Percentiles rank a stretch among this genome's conserved stretches.
These are phyloP conservation scores for Kokia cookei DNA, from an alignment of 441 rosid genomes.

Conservation along the genomic window DNA sequence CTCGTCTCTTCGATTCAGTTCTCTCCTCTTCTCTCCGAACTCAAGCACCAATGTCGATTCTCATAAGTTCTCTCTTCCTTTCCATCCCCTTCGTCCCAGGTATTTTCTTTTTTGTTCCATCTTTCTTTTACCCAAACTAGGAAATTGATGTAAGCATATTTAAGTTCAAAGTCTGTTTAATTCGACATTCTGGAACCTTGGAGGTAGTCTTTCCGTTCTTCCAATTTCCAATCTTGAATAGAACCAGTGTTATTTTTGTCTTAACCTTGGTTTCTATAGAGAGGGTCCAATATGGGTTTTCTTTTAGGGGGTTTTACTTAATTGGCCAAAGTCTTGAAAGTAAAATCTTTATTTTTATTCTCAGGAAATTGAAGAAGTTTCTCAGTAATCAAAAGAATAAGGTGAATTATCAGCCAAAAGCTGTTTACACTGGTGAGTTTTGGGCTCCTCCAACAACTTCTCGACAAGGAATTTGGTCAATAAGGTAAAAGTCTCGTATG, in stretches of 20 bases:
- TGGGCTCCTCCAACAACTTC: slow-evolving; percentile 38
- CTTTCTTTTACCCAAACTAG: not conserved
- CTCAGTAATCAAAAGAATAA: slow-evolving; percentile 28
- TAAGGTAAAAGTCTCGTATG: slow-evolving; percentile 40
- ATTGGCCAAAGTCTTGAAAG: not conserved
- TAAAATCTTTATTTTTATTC: not conserved
- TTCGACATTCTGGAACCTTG: not conserved
- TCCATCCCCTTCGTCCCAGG: slow-evolving; percentile 55
- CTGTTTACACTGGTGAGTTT: slow-evolving; percentile 39
- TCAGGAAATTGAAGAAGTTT: slow-evolving; percentile 55
- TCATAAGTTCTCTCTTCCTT: slow-evolving; percentile 33
- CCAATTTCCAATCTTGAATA: not conserved
- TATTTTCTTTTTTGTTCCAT: slow-evolving; percentile 9
- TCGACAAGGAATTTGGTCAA: slow-evolving; percentile 76
- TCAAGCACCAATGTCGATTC: slow-evolving; percentile 41
- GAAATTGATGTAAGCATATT: not conserved
- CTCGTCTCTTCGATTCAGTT: slow-evolving; percentile 48
- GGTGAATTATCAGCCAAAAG: slow-evolving; percentile 31
- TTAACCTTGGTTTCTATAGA: not conserved
- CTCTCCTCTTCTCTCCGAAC: slow-evolving; percentile 48
- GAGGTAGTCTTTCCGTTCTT: not conserved
- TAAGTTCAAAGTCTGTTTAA: not conserved
- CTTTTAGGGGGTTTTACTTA: not conserved
- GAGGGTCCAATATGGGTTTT: not conserved
- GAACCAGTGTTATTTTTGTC: not conserved